Base-by-base conservation (phyloP, 257 asterid genomes). In the Fraxinus americana region DNA sequence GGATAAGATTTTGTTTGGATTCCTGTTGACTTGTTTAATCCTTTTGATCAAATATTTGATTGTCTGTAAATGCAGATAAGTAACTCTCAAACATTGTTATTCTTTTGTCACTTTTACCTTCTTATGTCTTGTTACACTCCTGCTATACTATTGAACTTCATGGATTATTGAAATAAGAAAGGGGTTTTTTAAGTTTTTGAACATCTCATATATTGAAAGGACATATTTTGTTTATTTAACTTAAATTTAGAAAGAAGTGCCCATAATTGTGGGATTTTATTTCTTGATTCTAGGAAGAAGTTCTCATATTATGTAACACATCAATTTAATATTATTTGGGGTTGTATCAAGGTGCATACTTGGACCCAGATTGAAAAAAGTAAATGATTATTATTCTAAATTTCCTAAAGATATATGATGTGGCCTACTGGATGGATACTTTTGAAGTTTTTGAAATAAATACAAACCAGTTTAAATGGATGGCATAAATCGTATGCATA, bases 361-460 rank as follows among this genome's bases (percentile, higher is more conserved):
- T 19, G 9, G 65, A 4, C 10, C 23, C 25, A n/a, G 65, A 16
- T n/a, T 54, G 10, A n/a, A 54, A 23, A 7, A 34, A 72, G 17
- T 38, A 19, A 67, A n/a, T 54, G 65, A 74, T 36, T 19, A 72
- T 16, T 7, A 11, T 74, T 77, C 30, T 69, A 14, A 57, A 70
- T 48, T 73, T 61, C 39, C 14, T 29, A 71, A 59, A 35, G 77
- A 71, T 39, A 23, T 25, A 52, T 39, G 70, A 70, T 59, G 19
- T 14, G 27, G 39, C 66, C 27, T 25, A 21, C 45, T 25, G 75
- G 72, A 52, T 41, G 45, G 14, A 13, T 39, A n/a, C 14, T 69
- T 71, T 59, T 54, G 17, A 30, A 32, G 59, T 70, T 8, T 68
- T 39, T 66, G 45, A 41, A 41, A 39, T 73, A 54, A 76, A 69